Evolutionary conservation across 2,329 filamentous ascomycete genomes (phyloP).

Genomic region (Helminthosporium solani): DNA sequence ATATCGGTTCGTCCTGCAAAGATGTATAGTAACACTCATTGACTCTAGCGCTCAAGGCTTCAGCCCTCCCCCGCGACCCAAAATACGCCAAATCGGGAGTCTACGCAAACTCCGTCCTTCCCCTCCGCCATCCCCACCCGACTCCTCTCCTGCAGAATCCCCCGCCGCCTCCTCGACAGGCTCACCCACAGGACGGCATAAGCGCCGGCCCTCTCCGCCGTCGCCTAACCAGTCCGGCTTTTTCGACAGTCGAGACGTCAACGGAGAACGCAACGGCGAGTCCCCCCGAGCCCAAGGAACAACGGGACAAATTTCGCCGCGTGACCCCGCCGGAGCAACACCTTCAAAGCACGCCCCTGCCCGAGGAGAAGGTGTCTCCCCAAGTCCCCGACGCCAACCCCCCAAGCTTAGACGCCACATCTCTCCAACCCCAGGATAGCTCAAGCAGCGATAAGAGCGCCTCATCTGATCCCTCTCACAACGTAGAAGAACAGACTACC

Average conservation of each 20-base stretch:
- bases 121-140: conserved; percentile 33
- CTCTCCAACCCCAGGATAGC: conserved; percentile 27
- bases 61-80: conserved; percentile 24
- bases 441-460: conserved; percentile 8
- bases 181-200: conserved; percentile 34
- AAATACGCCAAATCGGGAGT: conserved; percentile 33
- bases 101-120: conserved; percentile 32
- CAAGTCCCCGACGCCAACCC: conserved; percentile 36
- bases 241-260: conserved; percentile 36
- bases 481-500: conserved; percentile 17
- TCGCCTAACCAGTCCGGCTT: conserved; percentile 38
- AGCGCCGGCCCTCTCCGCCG: conserved; percentile 37
- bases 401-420: conserved; percentile 36
- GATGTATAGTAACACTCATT: conserved; percentile 38
- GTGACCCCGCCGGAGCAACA: conserved; percentile 26
- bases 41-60: conserved; percentile 38
- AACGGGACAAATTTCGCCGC: conserved; percentile 27
- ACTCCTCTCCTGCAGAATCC: conserved; percentile 4
- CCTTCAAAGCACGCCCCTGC: conserved; percentile 9
- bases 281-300: conserved; percentile 26
- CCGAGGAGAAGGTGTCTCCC: conserved; percentile 15
- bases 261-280: conserved; percentile 32
- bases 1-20: conserved; percentile 17
- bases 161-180: conserved; percentile 24
- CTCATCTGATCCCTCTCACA: conserved; percentile 2